phyloP scores from a whole-genome alignment of 768 basidiomycete species.

The Naganishia friedmannii region DNA sequence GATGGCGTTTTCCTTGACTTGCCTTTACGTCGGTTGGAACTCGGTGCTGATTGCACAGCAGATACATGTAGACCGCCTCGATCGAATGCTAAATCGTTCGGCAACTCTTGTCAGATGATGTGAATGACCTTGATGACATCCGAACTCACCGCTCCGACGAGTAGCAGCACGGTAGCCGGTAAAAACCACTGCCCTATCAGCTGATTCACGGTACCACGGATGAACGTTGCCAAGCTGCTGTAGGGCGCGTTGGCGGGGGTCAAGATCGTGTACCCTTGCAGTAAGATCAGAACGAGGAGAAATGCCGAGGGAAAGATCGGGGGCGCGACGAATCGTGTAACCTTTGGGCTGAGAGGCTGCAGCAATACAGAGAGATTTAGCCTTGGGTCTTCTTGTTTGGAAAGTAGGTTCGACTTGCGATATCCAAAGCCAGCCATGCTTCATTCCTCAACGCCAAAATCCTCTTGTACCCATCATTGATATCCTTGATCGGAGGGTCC shows the following conservation, averaged over 20 bases:
- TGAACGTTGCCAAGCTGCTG: neutral
- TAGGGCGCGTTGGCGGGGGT: neutral
- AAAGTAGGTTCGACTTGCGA: neutral
- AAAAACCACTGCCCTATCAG: conserved; percentile 20
- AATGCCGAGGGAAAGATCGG: conserved; percentile 1
- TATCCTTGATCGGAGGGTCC: conserved; percentile 18
- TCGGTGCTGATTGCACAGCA: conserved; percentile 16
- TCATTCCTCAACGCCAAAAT: conserved; percentile 2
- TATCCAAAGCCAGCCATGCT: conserved; percentile 5
- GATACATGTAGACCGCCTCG: conserved; percentile 14
- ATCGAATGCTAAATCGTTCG: conserved; percentile 2
- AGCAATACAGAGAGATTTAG: neutral
- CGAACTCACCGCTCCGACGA: conserved; percentile 29
- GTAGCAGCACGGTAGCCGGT: conserved; percentile 10
- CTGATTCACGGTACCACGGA: neutral
- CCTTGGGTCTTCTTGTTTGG: neutral
- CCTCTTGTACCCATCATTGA: conserved; percentile 22
- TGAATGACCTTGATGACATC: too few relatives aligned
- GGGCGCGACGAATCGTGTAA: neutral
- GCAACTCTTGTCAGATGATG: neutral
- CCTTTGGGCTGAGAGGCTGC: conserved; percentile 11
- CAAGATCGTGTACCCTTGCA: conserved; percentile 14
- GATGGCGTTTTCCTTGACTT: too few relatives aligned
- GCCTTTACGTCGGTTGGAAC: neutral
- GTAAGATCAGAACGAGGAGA: neutral